A percentile compares a stretch with the other conserved stretches of the same genome.
phyloP scores from a whole-genome alignment of 2,329 filamentous ascomycete genomes.

The Colletotrichum echinochloae region DNA sequence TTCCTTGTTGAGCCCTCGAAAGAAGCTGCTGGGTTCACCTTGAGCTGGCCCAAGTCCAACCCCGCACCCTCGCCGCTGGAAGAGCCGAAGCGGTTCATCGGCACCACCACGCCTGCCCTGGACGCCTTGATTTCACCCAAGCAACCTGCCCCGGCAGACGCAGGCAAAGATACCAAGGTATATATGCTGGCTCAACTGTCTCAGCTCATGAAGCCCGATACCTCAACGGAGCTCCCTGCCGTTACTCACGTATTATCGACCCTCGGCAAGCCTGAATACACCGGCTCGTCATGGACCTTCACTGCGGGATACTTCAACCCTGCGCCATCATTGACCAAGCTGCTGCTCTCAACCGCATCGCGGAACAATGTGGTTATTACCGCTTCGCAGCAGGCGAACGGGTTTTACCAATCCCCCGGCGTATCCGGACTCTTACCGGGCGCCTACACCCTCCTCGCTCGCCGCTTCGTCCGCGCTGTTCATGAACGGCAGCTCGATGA shows the following conservation, averaged over 20 bases:
- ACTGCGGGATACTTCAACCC: conserved; percentile 99
- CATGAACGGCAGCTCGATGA: conserved; percentile 60
- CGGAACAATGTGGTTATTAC: conserved; percentile 85
- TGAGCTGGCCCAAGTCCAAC: conserved; percentile 82
- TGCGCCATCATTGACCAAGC: conserved; percentile 81
- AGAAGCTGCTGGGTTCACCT: conserved; percentile 66
- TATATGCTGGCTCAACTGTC: conserved; percentile 92
- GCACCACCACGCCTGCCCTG: conserved; percentile 75
- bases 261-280: conserved; percentile 72
- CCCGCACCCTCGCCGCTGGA: conserved; percentile 79
- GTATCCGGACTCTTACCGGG: conserved; percentile 91
- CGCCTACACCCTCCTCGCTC: conserved; percentile 90
- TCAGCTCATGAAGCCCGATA: conserved; percentile 81
- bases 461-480: conserved; percentile 78
- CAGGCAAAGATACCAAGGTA: conserved; percentile 72
- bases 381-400: conserved; percentile 92
- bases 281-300: conserved; percentile 88
- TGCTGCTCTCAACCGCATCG: conserved; percentile 81
- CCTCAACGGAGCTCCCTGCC: conserved; percentile 89
- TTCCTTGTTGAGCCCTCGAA: conserved; percentile 79
- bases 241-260: conserved; percentile 79
- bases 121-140: conserved; percentile 72
- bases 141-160: conserved; percentile 44
- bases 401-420: conserved; percentile 90
- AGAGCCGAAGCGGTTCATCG: conserved; percentile 76